Evolutionary conservation across 805 yeast species (phyloP).

Genomic region (Cyberlindnera xishuangbannaensis): DNA sequence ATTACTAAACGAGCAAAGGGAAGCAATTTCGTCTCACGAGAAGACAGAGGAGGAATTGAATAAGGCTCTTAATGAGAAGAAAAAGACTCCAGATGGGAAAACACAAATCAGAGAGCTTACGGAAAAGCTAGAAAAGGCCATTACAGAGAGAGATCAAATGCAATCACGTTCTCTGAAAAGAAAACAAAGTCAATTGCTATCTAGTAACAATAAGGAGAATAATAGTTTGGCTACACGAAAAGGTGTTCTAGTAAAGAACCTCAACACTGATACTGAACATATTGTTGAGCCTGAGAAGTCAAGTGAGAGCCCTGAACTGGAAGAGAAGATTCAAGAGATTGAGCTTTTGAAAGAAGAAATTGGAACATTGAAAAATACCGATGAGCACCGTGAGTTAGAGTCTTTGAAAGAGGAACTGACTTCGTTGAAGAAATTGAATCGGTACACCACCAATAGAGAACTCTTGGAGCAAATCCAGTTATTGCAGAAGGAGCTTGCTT

Average conservation of each 20-base stretch:
- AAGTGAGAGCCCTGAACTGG: conserved; percentile 14
- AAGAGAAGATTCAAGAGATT: conserved; percentile 22
- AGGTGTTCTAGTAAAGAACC: no score
- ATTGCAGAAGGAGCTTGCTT: conserved; percentile 21
- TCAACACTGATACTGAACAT: conserved; percentile 1
- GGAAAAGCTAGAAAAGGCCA: conserved; percentile 23
- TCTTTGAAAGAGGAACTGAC: conserved; percentile 6
- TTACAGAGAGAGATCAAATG: conserved; percentile 24
- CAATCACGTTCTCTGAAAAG: no score
- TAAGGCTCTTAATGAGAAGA: conserved; percentile 2
- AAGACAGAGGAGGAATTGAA: not conserved
- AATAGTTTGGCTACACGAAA: no score
- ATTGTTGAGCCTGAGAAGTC: conserved; percentile 5
- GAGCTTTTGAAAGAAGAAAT: conserved; percentile 22
- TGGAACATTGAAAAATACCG: conserved; percentile 9
- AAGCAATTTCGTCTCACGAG: not conserved
- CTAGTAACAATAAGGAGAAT: no score
- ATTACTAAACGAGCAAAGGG: conserved; percentile 3
- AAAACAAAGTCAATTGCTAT: no score
- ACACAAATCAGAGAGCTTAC: conserved; percentile 14
- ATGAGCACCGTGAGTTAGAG: conserved; percentile 8
- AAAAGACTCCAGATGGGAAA: not conserved
- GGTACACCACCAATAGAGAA: conserved; percentile 20
- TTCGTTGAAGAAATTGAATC: conserved; percentile 9
- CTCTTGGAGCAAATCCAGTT: conserved; percentile 21